Percentiles rank a stretch among this genome's conserved stretches.
These are phyloP conservation scores for Penicillium sp. DNA, from an alignment of 2,329 filamentous ascomycete genomes.

Conservation along the genomic window DNA sequence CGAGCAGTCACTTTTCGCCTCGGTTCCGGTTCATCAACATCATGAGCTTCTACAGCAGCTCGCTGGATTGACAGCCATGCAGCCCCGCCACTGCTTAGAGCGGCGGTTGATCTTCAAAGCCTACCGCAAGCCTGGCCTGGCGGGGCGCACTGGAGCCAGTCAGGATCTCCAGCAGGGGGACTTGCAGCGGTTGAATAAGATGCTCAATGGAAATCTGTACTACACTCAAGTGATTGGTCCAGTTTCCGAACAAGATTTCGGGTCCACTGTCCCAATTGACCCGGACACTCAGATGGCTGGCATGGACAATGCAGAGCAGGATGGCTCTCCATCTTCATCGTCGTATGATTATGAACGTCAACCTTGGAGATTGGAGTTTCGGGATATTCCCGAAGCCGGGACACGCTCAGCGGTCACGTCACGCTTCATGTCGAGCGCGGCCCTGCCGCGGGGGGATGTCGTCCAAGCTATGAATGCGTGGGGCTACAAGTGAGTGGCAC, in stretches of 20 bases:
- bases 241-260: conserved; percentile 39
- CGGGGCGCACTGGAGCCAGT: conserved; percentile 41
- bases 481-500: conserved; percentile 50
- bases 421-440: conserved; percentile 49
- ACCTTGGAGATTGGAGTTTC: conserved; percentile 47
- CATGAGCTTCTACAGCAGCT: conserved; percentile 60
- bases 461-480: conserved; percentile 50
- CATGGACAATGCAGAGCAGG: conserved; percentile 18
- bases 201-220: conserved; percentile 52
- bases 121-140: conserved; percentile 45
- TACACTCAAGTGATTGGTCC: conserved; percentile 52
- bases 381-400: conserved; percentile 50
- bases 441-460: conserved; percentile 50
- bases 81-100: conserved; percentile 53
- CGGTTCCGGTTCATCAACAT: conserved; percentile 55
- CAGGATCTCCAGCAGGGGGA: conserved; percentile 46
- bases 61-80: conserved; percentile 59
- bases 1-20: conserved; percentile 60
- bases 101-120: conserved; percentile 59
- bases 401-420: conserved; percentile 53
- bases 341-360: conserved; percentile 38
- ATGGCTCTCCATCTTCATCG: not conserved
- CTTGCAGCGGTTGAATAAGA: conserved; percentile 45
- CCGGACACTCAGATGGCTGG: conserved; percentile 36
- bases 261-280: conserved; percentile 18